Conservation (phyloP, 176 grass and related monocot species). For the Aegilops tauschii region DNA sequence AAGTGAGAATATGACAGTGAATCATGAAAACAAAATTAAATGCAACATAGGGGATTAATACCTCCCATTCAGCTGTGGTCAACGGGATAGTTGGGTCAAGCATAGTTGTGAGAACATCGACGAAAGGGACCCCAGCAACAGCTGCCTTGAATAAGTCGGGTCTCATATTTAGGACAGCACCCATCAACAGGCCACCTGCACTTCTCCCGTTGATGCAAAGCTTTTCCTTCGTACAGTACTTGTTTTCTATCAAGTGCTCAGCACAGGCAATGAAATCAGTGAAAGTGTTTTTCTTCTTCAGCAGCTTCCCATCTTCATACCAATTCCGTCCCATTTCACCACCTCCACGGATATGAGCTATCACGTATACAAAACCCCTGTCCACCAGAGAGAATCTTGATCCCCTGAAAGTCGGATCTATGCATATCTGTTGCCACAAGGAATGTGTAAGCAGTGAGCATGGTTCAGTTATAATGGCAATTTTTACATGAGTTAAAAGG, state of each 20-base stretch:
- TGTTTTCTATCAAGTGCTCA: constrained; percentile 78
- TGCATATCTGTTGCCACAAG: constrained; percentile 52
- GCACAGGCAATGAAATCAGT: constrained; percentile 89
- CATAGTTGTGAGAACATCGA: constrained; percentile 92
- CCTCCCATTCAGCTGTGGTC: constrained; percentile 91
- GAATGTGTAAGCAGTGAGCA: not conserved
- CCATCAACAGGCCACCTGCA: constrained; percentile 75
- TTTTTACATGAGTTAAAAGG: not conserved
- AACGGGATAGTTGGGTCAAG: constrained; percentile 87
- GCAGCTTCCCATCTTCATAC: constrained; percentile 84
- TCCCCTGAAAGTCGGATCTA: constrained; percentile 68
- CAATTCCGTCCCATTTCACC: constrained; percentile 96
- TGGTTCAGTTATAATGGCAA: not conserved
- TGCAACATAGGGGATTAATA: not conserved
- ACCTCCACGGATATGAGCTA: constrained; percentile 87
- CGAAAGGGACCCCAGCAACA: constrained; percentile 82
- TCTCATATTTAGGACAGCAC: constrained; percentile 83
- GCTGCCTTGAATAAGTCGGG: constrained; percentile 84
- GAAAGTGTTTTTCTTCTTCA: constrained; percentile 91
- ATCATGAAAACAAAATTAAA: not conserved
- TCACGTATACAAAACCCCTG: constrained; percentile 79
- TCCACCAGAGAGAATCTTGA: constrained; percentile 80
- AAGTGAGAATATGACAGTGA: not conserved
- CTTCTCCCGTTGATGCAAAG: constrained; percentile 91
- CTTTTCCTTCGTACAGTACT: constrained; percentile 76